Evolutionary conservation across 208 protist genomes (phyloP).

Genomic region (Tetramitus jugosus): DNA sequence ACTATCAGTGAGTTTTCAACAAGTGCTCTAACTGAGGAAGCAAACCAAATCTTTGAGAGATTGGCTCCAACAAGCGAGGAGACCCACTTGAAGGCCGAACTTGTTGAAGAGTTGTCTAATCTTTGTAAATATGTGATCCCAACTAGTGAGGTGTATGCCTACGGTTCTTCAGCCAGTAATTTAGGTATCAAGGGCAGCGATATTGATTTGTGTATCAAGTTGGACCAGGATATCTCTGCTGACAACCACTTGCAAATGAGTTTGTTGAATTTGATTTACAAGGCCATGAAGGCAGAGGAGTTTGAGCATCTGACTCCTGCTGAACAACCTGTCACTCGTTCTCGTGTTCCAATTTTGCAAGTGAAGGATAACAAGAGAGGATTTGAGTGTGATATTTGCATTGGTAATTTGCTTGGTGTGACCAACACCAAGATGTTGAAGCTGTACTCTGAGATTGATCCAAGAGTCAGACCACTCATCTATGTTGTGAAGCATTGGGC

Average conservation of each 20-base stretch:
- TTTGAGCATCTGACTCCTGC: background rate
- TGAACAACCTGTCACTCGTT: background rate
- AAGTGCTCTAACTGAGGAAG: too few species aligned
- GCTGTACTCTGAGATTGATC: conserved; percentile 28
- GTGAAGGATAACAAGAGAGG: background rate
- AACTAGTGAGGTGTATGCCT: background rate
- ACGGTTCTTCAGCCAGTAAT: background rate
- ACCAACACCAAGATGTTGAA: conserved; percentile 35
- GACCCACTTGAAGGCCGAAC: too few species aligned
- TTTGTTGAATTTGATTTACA: background rate
- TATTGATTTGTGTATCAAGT: background rate
- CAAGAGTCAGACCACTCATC: conserved; percentile 15
- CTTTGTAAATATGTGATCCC: too few species aligned
- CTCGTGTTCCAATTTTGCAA: background rate
- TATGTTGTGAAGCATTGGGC: conserved; percentile 40
- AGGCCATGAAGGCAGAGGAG: background rate
- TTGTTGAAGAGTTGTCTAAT: too few species aligned
- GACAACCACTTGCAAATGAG: background rate
- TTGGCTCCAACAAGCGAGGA: too few species aligned
- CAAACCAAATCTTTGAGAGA: too few species aligned
- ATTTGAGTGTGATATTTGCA: conserved; percentile 15
- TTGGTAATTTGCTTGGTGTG: conserved; percentile 23
- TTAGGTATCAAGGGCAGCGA: background rate
- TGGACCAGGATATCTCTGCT: background rate
- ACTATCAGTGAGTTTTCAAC: too few species aligned